Percentiles rank a stretch among this genome's conserved stretches.
Conservation (phyloP, 768 basidiomycete species). For the Lactarius vividus region DNA sequence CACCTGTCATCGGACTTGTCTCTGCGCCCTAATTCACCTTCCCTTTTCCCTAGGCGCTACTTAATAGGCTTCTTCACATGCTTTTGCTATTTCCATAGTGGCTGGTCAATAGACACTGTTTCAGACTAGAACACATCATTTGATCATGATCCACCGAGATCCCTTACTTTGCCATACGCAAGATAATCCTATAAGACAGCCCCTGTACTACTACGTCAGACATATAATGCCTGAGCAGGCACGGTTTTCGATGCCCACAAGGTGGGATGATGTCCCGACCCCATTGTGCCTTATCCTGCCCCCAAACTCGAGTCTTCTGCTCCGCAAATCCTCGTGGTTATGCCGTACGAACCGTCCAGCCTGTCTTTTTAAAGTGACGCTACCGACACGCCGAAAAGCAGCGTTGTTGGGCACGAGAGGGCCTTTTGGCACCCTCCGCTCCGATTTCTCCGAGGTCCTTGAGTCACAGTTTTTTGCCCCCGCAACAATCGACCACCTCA, state of each 20-base stretch:
- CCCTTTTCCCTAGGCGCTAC: neutral
- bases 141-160: neutral
- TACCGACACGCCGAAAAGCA: neutral
- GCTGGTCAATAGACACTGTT: neutral
- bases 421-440: neutral
- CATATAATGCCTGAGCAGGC: neutral
- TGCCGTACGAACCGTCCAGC: neutral
- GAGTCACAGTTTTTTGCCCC: neutral
- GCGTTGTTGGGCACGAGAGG: neutral
- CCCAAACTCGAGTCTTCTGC: neutral
- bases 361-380: neutral
- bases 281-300: neutral
- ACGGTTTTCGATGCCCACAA: neutral
- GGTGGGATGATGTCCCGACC: neutral
- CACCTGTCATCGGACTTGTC: conserved; percentile 17
- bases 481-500: neutral
- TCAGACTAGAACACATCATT: neutral
- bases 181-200: neutral
- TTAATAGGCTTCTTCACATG: neutral
- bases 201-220: neutral
- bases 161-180: neutral
- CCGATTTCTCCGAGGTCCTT: conserved; percentile 7
- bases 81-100: neutral
- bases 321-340: neutral
- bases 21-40: conserved; percentile 7